Conservation (phyloP, 768 basidiomycete genomes). For the Steccherinum ochraceum region DNA sequence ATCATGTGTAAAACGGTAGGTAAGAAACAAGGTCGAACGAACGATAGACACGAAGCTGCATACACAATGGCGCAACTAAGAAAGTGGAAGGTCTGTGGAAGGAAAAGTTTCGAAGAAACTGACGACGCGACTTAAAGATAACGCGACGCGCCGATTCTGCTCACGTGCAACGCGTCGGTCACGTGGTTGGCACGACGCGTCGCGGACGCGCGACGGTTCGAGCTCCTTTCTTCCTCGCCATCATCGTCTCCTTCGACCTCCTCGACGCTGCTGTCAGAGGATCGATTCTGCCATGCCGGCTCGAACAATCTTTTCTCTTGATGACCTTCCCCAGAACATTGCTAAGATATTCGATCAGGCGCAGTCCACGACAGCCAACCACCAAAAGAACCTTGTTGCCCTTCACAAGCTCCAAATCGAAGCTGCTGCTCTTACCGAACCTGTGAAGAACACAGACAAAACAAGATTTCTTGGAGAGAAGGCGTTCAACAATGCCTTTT, state of each 20-base stretch:
- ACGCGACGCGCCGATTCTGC: not conserved
- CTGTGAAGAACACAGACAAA: constrained; percentile 40
- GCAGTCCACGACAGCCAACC: constrained; percentile 68
- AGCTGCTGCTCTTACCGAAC: constrained; percentile 44
- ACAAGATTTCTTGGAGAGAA: constrained; percentile 68
- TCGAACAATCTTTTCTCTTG: constrained; percentile 18
- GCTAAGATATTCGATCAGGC: constrained; percentile 77
- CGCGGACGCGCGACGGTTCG: not conserved
- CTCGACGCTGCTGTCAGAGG: no score
- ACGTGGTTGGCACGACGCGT: constrained; percentile 1
- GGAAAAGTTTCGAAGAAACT: no score
- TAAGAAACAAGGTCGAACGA: no score
- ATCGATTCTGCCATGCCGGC: constrained; percentile 23
- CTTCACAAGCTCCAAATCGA: constrained; percentile 74
- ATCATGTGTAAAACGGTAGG: no score
- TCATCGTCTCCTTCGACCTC: constrained; percentile 2
- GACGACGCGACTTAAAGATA: no score
- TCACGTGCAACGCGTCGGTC: not conserved
- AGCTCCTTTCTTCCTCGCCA: not conserved
- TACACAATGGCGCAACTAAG: no score
- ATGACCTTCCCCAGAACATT: constrained; percentile 28
- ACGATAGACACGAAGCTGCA: no score
- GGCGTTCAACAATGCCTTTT: constrained; percentile 63
- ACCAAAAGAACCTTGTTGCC: constrained; percentile 83
- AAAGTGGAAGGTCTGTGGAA: no score